Evolutionary conservation across 305 asterid genomes (phyloP).

Genomic region (Rubia balearica): DNA sequence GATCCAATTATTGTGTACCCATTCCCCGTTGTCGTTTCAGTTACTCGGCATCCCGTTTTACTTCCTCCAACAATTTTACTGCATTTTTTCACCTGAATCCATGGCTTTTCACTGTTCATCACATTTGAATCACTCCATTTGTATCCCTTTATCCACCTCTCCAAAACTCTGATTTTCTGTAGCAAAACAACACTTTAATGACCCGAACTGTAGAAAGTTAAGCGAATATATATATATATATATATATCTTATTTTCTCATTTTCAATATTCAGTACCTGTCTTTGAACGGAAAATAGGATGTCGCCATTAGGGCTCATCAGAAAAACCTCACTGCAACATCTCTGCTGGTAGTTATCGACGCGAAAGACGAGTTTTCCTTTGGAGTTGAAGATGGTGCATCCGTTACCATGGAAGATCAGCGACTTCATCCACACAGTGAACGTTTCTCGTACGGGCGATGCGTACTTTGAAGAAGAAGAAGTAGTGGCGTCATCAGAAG

Average conservation of each 20-base stretch:
- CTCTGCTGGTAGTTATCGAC: slow-evolving; percentile 55
- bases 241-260: neutral
- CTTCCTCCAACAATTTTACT: too few species aligned
- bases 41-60: too few species aligned
- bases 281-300: slow-evolving; percentile 43
- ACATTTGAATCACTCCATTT: slow-evolving; percentile 37
- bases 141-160: slow-evolving; percentile 53
- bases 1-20: slow-evolving; percentile 37
- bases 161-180: slow-evolving; percentile 45
- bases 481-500: too few species aligned
- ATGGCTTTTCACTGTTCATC: slow-evolving; percentile 9
- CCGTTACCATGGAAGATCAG: slow-evolving; percentile 38
- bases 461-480: too few species aligned
- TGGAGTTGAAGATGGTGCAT: slow-evolving; percentile 46
- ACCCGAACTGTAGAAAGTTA: too few species aligned
- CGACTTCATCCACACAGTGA: too few species aligned
- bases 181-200: neutral
- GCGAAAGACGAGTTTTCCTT: slow-evolving; percentile 41
- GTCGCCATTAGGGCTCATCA: slow-evolving; percentile 44
- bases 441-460: too few species aligned
- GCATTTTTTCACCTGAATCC: too few species aligned
- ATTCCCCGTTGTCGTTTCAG: neutral
- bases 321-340: slow-evolving; percentile 36
- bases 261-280: slow-evolving; percentile 28
- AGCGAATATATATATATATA: too few species aligned